Evolutionary conservation across 129 eudicot species (phyloP), one percentile per base, ranked within the genome.

Genomic region (Silybum marianum): DNA sequence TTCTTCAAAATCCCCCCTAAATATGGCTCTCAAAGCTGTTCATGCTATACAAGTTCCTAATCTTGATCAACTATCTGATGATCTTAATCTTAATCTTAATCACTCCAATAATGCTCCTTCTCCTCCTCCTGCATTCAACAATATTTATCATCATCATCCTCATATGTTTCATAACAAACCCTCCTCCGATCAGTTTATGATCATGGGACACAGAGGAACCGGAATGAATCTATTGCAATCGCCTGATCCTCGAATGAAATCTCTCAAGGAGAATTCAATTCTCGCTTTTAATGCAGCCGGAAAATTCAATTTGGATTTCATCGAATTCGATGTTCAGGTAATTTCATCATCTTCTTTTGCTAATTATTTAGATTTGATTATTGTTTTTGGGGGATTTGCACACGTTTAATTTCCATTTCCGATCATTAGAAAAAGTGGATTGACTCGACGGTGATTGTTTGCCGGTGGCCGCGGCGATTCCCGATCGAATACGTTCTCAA

Each of bases 261-360:
- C 73, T 0, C 58, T 85, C 70, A 91, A 87, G 30, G 97, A 91
- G 78, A 91, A 89, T 77, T 75, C 97, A 0, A 68, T 89, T 12
- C 84, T 54, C 46, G 88, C 91, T 0, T 91, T 91, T 48, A 91
- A 91, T 80, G 54, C 77, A 5, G 96, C 97, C 10, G 93, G 79
- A 2, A 78, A 82, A n/a, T 87, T 85, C 71, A 24, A 82, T 58
- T 71, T 91, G 21, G 88, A 91, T 76, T 86, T 79, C 58, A 68
- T 91, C 78, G 93, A 91, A 67, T 91, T 91, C 66, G 97, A 91
- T 44, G 93, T 91, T 85, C 97, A 91, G 97, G 97, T 87, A 12
- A 30, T 21, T 65, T 2, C 10, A 4, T 22, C 10, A 13, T 66
- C 28, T 40, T 39, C 40, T n/a, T 68, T 32, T 36, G 63, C 1